A percentile compares a stretch with the other conserved stretches of the same genome.
Conservation (phyloP, 2,329 filamentous ascomycete species). For the Chaetomiaceae sp. region DNA sequence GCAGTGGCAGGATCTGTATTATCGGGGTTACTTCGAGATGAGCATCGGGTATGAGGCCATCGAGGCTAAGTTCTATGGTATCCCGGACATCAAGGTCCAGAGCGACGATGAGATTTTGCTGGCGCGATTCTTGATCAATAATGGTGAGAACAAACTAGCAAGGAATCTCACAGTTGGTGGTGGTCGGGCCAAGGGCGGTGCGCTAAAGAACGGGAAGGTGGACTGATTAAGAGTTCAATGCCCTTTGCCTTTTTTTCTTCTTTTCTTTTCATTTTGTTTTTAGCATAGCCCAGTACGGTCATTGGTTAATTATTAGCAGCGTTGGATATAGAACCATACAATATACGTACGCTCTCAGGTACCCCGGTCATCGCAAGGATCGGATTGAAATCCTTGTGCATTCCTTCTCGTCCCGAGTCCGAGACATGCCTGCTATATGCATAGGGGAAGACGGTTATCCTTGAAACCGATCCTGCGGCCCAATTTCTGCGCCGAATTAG, state of each 20-base stretch:
- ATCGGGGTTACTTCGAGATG: slow-evolving; percentile 68
- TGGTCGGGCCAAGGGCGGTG: slow-evolving; percentile 49
- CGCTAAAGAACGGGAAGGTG: slow-evolving; percentile 45
- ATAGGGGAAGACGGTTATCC: not conserved
- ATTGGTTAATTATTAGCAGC: too few relatives aligned
- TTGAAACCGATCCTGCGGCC: not conserved
- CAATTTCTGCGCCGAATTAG: too few relatives aligned
- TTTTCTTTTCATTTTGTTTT: too few relatives aligned
- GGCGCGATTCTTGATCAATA: slow-evolving; percentile 65
- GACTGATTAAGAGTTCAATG: too few relatives aligned
- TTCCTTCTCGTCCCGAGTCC: too few relatives aligned
- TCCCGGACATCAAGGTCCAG: slow-evolving; percentile 53
- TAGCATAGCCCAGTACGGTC: too few relatives aligned
- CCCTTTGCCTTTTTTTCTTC: too few relatives aligned
- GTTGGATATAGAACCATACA: not conserved
- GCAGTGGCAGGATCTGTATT: slow-evolving; percentile 70
- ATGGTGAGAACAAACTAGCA: slow-evolving; percentile 55
- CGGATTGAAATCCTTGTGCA: too few relatives aligned
- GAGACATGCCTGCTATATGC: too few relatives aligned
- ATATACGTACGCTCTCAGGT: too few relatives aligned
- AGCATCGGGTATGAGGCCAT: slow-evolving; percentile 53
- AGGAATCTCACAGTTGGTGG: slow-evolving; percentile 37
- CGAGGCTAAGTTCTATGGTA: slow-evolving; percentile 61
- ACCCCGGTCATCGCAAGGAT: too few relatives aligned
- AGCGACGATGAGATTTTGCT: slow-evolving; percentile 63